These are phyloP conservation scores for Datura wrightii DNA, from an alignment of 257 asterid genomes.

Conservation along the genomic window DNA sequence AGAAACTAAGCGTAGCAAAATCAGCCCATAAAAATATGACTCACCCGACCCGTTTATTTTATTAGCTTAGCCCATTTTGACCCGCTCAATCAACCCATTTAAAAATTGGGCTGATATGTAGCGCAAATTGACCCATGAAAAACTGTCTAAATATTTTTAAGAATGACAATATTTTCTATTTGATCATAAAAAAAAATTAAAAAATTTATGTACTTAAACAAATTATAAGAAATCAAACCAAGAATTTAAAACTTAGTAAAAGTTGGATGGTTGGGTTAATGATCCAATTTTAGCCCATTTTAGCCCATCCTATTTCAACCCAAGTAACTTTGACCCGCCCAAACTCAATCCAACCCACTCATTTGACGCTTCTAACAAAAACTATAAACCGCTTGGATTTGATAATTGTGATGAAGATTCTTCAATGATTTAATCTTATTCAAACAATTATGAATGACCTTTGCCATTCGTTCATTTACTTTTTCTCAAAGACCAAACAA, in stretches of 20 bases:
- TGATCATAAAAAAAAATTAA: too few species aligned
- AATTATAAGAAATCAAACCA: not conserved
- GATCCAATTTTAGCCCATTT: not conserved
- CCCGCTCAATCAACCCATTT: not conserved
- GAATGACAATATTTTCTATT: not conserved
- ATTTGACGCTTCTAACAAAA: not conserved
- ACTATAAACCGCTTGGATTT: not conserved
- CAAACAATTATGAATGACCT: not conserved
- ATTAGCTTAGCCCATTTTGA: too few species aligned
- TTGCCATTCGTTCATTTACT: not conserved
- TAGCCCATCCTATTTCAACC: not conserved
- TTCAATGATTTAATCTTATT: not conserved
- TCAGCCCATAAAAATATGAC: not conserved
- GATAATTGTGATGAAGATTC: slow-evolving; percentile 14
- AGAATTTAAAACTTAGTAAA: not conserved
- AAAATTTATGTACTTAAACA: not conserved
- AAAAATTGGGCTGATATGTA: not conserved
- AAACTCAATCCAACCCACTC: not conserved
- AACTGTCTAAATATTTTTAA: not conserved
- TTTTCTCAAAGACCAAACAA: not conserved
- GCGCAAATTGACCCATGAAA: not conserved
- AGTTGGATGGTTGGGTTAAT: not conserved
- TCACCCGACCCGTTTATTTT: not conserved
- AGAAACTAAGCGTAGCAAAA: not conserved
- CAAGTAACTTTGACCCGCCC: not conserved